Evolutionary conservation across 257 asterid genomes (phyloP), one percentile per base, ranked within the genome.

Genomic region (Knoxia roxburghii): DNA sequence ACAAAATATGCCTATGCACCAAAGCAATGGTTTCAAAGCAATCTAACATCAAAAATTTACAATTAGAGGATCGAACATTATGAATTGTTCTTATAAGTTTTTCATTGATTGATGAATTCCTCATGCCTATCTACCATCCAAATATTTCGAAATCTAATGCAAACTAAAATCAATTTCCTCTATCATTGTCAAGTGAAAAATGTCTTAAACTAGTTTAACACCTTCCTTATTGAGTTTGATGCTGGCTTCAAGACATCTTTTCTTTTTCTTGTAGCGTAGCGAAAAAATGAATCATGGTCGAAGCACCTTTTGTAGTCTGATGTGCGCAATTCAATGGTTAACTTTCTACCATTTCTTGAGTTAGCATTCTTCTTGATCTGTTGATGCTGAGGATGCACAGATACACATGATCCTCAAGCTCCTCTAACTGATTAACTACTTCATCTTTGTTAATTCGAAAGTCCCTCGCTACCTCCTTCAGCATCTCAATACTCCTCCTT

Each of bases 321-420:
- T 60, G 24, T 35, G 9, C n/a, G n/a, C 13, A 3, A 9, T 65
- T 15, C 23, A 27, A 55, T 4, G 53, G 29, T 40, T n/a, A 77
- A 24, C 64, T 37, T 45, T 12, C 51, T 61, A 68, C 56, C 68
- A 81, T 65, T 67, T 81, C 74, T 66, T 84, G 80, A 12, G 79
- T 62, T 43, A 84, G 72, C 54, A 77, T 67, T 73, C 83, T 90
- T 67, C 89, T 83, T 1, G 89, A 78, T 69, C 90, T 81, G 73
- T 80, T 78, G 41, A 88, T 83, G 73, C 85, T 80, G 21, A 90
- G 84, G 65, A 88, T 73, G 45, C 95, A 88, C 79, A 87, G 69
- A 59, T 76, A 85, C 15, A 84, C 77, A 56, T 85, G 86, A 63
- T 79, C 84, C 83, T 90, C 89, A 17, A 90, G 85, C 77, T 90